phyloP scores from a whole-genome alignment of 2,329 filamentous ascomycete species.

The Ascochyta koolunga region DNA sequence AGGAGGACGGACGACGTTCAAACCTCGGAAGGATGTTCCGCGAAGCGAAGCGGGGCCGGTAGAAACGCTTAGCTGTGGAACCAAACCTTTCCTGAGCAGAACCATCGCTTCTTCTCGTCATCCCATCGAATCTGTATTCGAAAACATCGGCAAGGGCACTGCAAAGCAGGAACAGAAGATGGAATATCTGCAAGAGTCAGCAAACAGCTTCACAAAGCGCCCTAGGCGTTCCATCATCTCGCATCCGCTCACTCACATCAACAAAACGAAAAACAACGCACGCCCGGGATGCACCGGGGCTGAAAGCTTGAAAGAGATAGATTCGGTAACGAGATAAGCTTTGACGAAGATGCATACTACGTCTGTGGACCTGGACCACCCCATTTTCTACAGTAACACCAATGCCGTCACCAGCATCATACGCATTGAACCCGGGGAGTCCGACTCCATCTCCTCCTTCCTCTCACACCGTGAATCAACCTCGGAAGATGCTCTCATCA shows the following conservation, averaged over 20 bases:
- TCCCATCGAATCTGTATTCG: not conserved
- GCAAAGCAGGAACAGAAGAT: not conserved
- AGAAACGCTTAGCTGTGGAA: not conserved
- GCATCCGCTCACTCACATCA: not conserved
- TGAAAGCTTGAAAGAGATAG: conserved; percentile 1
- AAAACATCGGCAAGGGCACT: not conserved
- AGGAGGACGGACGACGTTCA: not conserved
- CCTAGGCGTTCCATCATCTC: not conserved
- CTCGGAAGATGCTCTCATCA: too few species aligned
- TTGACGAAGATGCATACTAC: not conserved
- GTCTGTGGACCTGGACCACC: not conserved
- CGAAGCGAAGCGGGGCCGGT: conserved; percentile 6
- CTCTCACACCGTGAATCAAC: not conserved
- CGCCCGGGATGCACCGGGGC: not conserved
- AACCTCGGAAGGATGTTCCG: conserved; percentile 3
- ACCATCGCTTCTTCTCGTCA: conserved; percentile 46
- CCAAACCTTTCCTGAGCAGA: not conserved
- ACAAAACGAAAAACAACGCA: not conserved
- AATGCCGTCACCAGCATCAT: not conserved
- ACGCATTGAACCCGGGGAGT: not conserved
- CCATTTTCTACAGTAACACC: not conserved
- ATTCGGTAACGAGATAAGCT: not conserved
- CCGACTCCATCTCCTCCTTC: not conserved
- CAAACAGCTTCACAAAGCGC: not conserved
- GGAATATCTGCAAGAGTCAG: not conserved